These are phyloP conservation scores for Glonium stellatum DNA, from an alignment of 495 filamentous ascomycete species.

Conservation along the genomic window DNA sequence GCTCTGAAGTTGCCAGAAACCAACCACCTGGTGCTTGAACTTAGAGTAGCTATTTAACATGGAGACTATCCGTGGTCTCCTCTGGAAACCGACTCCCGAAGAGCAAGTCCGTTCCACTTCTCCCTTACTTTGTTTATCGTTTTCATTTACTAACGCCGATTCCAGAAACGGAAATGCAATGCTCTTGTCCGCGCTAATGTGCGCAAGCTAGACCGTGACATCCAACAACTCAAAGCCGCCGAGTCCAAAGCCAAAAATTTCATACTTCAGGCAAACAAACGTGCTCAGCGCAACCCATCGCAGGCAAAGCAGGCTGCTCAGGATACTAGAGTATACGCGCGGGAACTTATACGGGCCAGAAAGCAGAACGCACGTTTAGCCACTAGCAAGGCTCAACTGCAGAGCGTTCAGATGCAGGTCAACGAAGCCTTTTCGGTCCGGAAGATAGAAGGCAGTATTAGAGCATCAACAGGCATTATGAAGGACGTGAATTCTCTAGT, in stretches of 20 bases:
- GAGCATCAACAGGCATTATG: constrained; percentile 85
- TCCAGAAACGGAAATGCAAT: constrained; percentile 92
- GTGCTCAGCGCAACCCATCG: constrained; percentile 68
- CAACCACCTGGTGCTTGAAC: not conserved
- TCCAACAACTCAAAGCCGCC: constrained; percentile 61
- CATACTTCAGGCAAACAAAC: constrained; percentile 71
- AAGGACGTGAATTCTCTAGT: constrained; percentile 89
- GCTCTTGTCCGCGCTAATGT: constrained; percentile 81
- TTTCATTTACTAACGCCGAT: not conserved
- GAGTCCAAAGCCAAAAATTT: constrained; percentile 80
- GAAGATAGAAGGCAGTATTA: constrained; percentile 91
- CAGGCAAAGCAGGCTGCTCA: constrained; percentile 66
- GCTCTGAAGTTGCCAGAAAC: too few species aligned
- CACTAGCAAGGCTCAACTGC: constrained; percentile 85
- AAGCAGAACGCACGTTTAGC: constrained; percentile 64
- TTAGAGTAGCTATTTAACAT: constrained; percentile 43
- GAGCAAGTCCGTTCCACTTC: constrained; percentile 55
- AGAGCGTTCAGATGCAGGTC: constrained; percentile 95
- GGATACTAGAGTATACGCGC: constrained; percentile 79
- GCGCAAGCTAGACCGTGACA: constrained; percentile 92
- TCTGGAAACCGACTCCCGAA: constrained; percentile 88
- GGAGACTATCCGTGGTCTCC: constrained; percentile 79
- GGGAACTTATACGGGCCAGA: constrained; percentile 77
- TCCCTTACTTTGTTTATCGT: not conserved
- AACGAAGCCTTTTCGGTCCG: constrained; percentile 92